These are phyloP conservation scores for Salix udensis DNA, from an alignment of 345 rosid genomes.

Conservation along the genomic window DNA sequence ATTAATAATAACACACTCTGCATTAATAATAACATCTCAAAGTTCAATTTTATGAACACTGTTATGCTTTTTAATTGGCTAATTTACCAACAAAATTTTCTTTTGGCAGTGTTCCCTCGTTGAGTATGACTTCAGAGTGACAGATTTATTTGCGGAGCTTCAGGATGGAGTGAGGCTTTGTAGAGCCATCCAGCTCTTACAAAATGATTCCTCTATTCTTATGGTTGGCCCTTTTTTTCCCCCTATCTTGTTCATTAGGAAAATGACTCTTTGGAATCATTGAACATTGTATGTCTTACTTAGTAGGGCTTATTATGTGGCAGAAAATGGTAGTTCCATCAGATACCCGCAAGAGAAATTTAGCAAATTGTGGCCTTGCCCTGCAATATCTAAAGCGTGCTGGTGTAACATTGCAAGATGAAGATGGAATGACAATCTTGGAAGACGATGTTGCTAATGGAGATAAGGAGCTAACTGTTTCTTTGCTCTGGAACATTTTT, in stretches of 20 bases:
- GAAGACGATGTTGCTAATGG: slow-evolving; percentile 72
- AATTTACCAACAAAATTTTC: background rate
- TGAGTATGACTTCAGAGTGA: slow-evolving; percentile 73
- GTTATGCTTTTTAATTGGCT: background rate
- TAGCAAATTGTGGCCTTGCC: slow-evolving; percentile 65
- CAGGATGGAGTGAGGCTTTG: slow-evolving; percentile 90
- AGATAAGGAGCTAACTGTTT: slow-evolving; percentile 76
- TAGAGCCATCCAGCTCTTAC: slow-evolving; percentile 78
- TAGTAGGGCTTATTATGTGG: slow-evolving; percentile 15
- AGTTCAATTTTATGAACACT: background rate
- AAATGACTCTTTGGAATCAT: background rate
- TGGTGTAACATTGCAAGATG: slow-evolving; percentile 61
- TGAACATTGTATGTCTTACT: slow-evolving; percentile 8
- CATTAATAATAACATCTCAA: background rate
- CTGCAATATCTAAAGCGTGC: slow-evolving; percentile 61
- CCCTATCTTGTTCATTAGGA: background rate
- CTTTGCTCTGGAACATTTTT: slow-evolving; percentile 88
- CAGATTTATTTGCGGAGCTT: slow-evolving; percentile 65
- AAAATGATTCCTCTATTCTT: slow-evolving; percentile 75
- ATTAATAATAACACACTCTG: background rate
- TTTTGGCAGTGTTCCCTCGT: slow-evolving; percentile 54
- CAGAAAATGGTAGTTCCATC: slow-evolving; percentile 84
- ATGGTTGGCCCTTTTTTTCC: slow-evolving; percentile 41
- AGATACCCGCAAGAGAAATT: slow-evolving; percentile 58
- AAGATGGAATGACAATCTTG: slow-evolving; percentile 58